Percentiles rank a stretch among this genome's conserved stretches.
These are phyloP conservation scores for barrel medic (Medicago truncatula) DNA, from an alignment of 306 rosid species.

Conservation along the genomic window MtrunA17r5.0-ANR NC_053043.1:1610501-1611000, in stretches of 20 bases:
- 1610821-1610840: conserved; percentile 1
- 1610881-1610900: not conserved
- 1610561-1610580: conserved; percentile 32
- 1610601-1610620: conserved; percentile 14
- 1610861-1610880: conserved; percentile 22
- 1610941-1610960: conserved; percentile 11
- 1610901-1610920: conserved; percentile 25
- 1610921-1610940: not conserved
- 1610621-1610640: not conserved
- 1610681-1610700: not conserved
- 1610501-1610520: conserved; percentile 46
- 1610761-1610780: conserved; percentile 5
- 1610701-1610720: not conserved
- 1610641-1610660: not conserved
- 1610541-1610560: conserved; percentile 11
- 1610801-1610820: not conserved
- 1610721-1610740: not conserved
- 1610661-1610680: not conserved
- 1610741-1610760: not conserved
- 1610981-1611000: conserved; percentile 4
- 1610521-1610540: conserved; percentile 38
- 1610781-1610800: conserved; percentile 11
- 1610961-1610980: conserved; percentile 8
- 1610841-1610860: not conserved
- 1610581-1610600: conserved; percentile 9